Conservation (phyloP, 2,329 filamentous ascomycete species). For the Didymella pinodella region DNA sequence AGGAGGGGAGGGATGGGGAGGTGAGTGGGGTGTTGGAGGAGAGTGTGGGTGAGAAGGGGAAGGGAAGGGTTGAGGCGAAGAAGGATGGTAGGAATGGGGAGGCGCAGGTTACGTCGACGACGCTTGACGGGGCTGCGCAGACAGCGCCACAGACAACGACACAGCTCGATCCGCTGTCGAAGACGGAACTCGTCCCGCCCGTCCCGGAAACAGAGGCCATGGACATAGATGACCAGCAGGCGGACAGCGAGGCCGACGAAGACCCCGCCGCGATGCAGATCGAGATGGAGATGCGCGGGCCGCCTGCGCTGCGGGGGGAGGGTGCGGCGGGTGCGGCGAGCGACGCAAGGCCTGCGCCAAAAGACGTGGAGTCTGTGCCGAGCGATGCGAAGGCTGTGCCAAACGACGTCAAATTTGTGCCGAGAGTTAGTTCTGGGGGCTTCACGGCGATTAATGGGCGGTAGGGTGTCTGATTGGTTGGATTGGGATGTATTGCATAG, state of each 20-base stretch:
- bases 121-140: neutral
- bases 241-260: conserved; percentile 39
- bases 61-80: conserved; percentile 8
- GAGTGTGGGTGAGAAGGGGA: neutral
- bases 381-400: neutral
- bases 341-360: neutral
- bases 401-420: neutral
- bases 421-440: conserved; percentile 28
- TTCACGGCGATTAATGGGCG: conserved; percentile 48
- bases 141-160: neutral
- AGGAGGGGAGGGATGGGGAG: conserved; percentile 16
- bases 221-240: conserved; percentile 20
- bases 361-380: too few species aligned
- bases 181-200: conserved; percentile 11
- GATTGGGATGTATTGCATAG: neutral
- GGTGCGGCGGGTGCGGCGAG: neutral
- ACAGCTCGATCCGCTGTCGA: conserved; percentile 29
- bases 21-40: conserved; percentile 40
- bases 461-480: neutral
- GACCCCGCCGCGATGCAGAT: conserved; percentile 49
- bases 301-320: conserved; percentile 25
- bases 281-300: conserved; percentile 52
- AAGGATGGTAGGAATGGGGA: neutral
- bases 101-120: conserved; percentile 6
- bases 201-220: conserved; percentile 18